Evolutionary conservation across 805 yeast genomes (phyloP), one percentile per base, ranked within the genome.

Genomic region (Teunomyces kruisii): DNA sequence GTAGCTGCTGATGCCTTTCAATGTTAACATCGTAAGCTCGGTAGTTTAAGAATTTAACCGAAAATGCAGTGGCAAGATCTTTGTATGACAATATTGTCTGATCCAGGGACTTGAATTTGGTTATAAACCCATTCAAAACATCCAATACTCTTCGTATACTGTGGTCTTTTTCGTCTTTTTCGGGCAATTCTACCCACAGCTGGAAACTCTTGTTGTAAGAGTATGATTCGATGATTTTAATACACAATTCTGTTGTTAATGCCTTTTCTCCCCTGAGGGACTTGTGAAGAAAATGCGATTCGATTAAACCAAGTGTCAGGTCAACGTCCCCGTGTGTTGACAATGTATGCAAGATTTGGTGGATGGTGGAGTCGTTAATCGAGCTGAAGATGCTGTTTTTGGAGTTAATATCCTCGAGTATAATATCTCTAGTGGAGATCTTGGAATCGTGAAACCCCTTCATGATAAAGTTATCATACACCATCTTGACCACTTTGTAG

Each of bases 311-410:
- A 8, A 68, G 45, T 1, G 72, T 61, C 61, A 60, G 64, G 12
- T 57, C 40, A 5, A 69, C 67, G 48, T 72, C 77, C 5, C 77
- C 77, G 41, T 64, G 55, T 3, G 56, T 46, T 2, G 72, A 53
- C 9, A 72, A 55, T 0, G 61, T 53, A 28, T 63, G 67, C 22
- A 72, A 54, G 5, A 68, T 59, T 40, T 55, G 59, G 27, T 49
- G 45, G 5, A 68, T 48, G 28, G 61, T 50, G 2, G 47, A 39
- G 13, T 62, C 66, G 9, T 53, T 57, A 4, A 68, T 39, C 1
- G 64, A 48, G 17, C 45, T 44, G 27, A 58, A 51, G 13, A 54
- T 36, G 6, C 30, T 39, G 41, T 44, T 52, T 7, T n/a, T 41
- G 1, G 43, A 17, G 6, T 14, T 16, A 8, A 47, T 15, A 22